Base-by-base conservation (phyloP, 768 basidiomycete genomes). In the Boletus sensibilis region DNA sequence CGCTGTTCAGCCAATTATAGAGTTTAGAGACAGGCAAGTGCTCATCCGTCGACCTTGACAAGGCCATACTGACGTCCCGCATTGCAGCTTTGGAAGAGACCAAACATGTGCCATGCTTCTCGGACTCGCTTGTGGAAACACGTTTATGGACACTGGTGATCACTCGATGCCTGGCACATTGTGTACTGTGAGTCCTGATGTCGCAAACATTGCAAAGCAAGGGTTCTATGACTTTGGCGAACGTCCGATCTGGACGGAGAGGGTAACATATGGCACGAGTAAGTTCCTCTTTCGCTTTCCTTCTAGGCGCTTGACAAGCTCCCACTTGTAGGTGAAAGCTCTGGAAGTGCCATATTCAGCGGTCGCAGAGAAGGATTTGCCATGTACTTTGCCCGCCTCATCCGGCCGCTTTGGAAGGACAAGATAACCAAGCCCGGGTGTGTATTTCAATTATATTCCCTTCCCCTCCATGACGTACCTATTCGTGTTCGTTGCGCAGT, bases 101-200 rank as follows among this genome's bases (percentile, higher is more conserved):
- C 91, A 96, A 65, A 89, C 92, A 4, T 95, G 93, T 64, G 88
- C 92, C 6, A 95, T 97, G 90, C 82, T 93, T 18, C 80, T 96
- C 14, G 89, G 87, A 12, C 80, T 98, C 53, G 91, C 93, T 0
- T 82, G 88, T 56, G 90, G 89, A 35, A 94, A 94, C 69, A 86
- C 87, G 1, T 93, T 87, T 72, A 72, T 94, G 52, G 86, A 89
- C 55, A 71, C 76, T 29, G 73, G 74, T n/a, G 82, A 83, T 47
- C 77, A 77, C 49, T 71, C 78, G 23, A 68, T 73, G 12, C 52
- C 72, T 13, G 75, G 82, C 21, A 78, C 72, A 4, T 75, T 88
- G 50, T 78, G 74, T 35, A 78, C 75, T 42, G 72, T 85, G 41
- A 81, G 75, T 61, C 76, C 86, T 3, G 88, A 92, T 47, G 76